Percentiles rank a stretch among this genome's conserved stretches.
Evolutionary conservation across 2,329 filamentous ascomycete species (phyloP).

Genomic region (Tolypocladium tundrense): DNA sequence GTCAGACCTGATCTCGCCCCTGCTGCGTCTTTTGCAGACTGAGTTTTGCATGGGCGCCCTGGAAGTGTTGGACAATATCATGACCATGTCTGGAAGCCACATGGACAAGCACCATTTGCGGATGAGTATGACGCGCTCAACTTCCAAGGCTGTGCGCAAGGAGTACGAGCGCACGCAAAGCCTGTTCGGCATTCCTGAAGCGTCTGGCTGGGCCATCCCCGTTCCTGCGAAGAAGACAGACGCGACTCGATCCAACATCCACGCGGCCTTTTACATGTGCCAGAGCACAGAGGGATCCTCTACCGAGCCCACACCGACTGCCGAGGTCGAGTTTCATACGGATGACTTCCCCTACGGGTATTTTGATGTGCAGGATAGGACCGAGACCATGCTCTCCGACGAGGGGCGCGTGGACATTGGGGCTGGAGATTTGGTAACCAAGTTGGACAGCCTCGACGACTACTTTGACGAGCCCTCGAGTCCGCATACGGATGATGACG

Average conservation of each 20-base stretch:
- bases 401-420: constrained; percentile 62
- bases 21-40: constrained; percentile 81
- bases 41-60: constrained; percentile 90
- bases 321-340: constrained; percentile 83
- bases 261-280: constrained; percentile 93
- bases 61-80: constrained; percentile 86
- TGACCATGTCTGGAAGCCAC: constrained; percentile 83
- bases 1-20: constrained; percentile 87
- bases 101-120: constrained; percentile 91
- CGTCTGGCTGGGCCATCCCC: constrained; percentile 92
- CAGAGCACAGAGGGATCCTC: constrained; percentile 52
- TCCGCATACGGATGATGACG: constrained; percentile 47
- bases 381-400: constrained; percentile 89
- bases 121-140: constrained; percentile 94
- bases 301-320: constrained; percentile 56
- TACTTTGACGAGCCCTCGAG: constrained; percentile 65
- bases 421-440: constrained; percentile 66
- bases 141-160: constrained; percentile 77
- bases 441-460: constrained; percentile 69
- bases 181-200: constrained; percentile 91
- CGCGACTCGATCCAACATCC: constrained; percentile 80
- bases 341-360: constrained; percentile 82
- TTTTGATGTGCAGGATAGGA: constrained; percentile 61
- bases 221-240: constrained; percentile 84
- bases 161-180: constrained; percentile 93